phyloP scores from a whole-genome alignment of 768 basidiomycete species.

The Lentinula edodes region DNA sequence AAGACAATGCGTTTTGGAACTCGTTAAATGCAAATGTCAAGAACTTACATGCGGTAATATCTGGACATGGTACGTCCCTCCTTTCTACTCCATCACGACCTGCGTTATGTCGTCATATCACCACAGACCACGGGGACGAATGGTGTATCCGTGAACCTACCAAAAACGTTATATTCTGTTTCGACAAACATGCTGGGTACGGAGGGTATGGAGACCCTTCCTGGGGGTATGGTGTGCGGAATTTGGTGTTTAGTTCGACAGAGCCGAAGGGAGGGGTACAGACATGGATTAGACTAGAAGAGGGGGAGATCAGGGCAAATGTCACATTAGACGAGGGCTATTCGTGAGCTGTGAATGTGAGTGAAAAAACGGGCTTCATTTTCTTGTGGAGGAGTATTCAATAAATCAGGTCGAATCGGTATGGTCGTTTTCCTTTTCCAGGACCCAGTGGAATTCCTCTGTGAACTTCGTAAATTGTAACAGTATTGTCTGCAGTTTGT shows the following conservation, averaged over 20 bases:
- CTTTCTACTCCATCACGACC: background rate
- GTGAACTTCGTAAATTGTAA: too few species aligned
- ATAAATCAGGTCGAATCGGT: too few species aligned
- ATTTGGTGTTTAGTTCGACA: constrained; percentile 51
- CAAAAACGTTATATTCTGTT: constrained; percentile 66
- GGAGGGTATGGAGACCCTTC: constrained; percentile 8
- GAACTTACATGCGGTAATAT: constrained; percentile 63
- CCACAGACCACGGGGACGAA: constrained; percentile 70
- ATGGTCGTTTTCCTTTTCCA: too few species aligned
- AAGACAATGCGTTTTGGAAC: constrained; percentile 60
- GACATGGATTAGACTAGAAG: constrained; percentile 63
- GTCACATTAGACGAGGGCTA: constrained; percentile 44
- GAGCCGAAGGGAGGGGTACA: constrained; percentile 40
- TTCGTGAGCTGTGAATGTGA: constrained; percentile 5
- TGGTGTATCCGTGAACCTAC: constrained; percentile 70
- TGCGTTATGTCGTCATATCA: too few species aligned
- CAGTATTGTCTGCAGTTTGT: too few species aligned
- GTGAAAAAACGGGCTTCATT: too few species aligned
- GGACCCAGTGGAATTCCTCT: too few species aligned
- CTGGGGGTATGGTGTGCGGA: constrained; percentile 48
- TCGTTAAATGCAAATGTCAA: constrained; percentile 51
- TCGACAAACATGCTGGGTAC: constrained; percentile 73
- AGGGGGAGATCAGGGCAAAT: constrained; percentile 50
- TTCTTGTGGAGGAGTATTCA: too few species aligned
- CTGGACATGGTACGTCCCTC: constrained; percentile 54